Evolutionary conservation across 2,329 filamentous ascomycete species (phyloP), one percentile per base, ranked within the genome.

Genomic region (Cadophora gregata): DNA sequence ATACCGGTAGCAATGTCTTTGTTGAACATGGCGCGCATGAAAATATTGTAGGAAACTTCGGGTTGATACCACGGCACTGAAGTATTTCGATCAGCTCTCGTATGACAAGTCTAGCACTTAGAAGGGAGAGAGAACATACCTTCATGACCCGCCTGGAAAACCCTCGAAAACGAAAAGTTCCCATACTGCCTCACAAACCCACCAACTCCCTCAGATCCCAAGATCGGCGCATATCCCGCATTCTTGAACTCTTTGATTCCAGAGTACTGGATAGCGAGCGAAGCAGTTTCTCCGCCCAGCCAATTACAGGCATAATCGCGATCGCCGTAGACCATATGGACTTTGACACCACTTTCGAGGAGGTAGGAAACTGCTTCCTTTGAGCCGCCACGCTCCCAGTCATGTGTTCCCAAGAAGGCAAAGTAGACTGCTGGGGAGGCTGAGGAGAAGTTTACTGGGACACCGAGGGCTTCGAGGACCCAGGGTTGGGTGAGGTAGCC

Each of bases 161-260:
- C 81, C 16, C 88, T 82, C 42, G 85, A 85, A 75, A 90, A 90
- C 29, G 83, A 86, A 64, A 90, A 83, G 71, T 93, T 93, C 19
- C 89, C 91, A 73, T 86, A 90, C 77, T 95, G 91, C 6, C 91
- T 85, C 0, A 92, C 90, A 64, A 86, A 84, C 19, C 91, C 92
- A 64, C 86, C 90, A 73, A 86, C 84, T 77, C 88, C 88, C 31
- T 82, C 83, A 75, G 91, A 90, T 25, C 90, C 86, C 5, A 86
- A 78, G 67, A 95, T 86, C 10, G 89, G 86, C 0, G 86, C 84
- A 75, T 94, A 95, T 0, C 90, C 91, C 0, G 91, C 88, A 0
- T 79, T 76, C 1, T 82, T 79, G 75, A 93, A 95, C 24, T 79
- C 77, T 1, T 79, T 76, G 1, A 80, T 77, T 38, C 81, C 71